Base-by-base conservation (phyloP, 1,284 basidiomycete species). In the Rhodotorula sp. region DNA sequence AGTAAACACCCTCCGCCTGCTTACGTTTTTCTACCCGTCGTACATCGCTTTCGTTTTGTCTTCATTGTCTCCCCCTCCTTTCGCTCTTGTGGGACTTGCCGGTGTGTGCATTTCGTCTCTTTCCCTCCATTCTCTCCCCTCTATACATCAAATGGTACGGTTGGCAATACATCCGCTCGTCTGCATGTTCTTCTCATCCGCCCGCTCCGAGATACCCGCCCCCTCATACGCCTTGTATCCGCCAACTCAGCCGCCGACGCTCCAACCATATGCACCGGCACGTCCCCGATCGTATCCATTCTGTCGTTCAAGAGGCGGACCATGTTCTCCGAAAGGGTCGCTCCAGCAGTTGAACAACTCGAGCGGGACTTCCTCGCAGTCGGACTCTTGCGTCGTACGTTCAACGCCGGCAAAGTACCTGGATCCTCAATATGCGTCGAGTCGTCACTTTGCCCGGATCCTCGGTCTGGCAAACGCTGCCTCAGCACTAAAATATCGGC, bases 371-470 rank as follows among this genome's bases (percentile, higher is more conserved):
- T 46, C 28, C 7, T 30, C 40, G 44, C 56, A 58, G 26, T 58
- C 56, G 56, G 6, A 13, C 51, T 1, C 44, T 69, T 18, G 59
- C 56, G 20, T 30, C 46, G 10, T 59, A 59, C 31, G 46, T 59
- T 69, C 46, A 44, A 46, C 57, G 4, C 61, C 59, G 24, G 16
- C 20, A 4, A 65, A 57, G 34, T 69, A 65, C 37, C 60, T 69
- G 46, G 59, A 69, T 16, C 11, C 24, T 2, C 34, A 11, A 31
- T 59, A 48, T 53, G 28, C 59, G 24, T 51, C 13, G 26, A 22
- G 48, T n/a, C 34, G 5, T 20, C 53, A 20, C 44, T 28, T 53
- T 10, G 26, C 37, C 26, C 52, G 37, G 22, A 31, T 13, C 28
- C 31, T n/a, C 34, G 52, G 34, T 11, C 28, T n/a, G 11, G 1